These are phyloP conservation scores for Silene vulgaris DNA, from an alignment of 179 eudicot species.

Conservation along the genomic window DNA sequence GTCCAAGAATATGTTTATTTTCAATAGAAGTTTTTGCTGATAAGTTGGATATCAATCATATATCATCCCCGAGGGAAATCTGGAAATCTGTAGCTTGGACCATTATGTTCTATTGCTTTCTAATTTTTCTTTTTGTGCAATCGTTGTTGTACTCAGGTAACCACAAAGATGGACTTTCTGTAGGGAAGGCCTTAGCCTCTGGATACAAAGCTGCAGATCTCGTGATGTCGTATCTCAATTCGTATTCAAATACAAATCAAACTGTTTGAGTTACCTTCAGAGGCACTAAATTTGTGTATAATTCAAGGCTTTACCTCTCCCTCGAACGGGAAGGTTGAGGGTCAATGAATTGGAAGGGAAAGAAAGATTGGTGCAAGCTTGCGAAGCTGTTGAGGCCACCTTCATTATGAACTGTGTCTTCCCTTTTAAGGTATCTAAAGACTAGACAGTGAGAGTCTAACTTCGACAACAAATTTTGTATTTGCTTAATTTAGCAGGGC, in stretches of 20 bases:
- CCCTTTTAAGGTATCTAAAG: not conserved
- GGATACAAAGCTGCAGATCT: conserved; percentile 87
- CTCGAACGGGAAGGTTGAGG: not conserved
- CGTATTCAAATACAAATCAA: conserved; percentile 28
- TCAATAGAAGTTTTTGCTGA: no score
- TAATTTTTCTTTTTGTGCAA: not conserved
- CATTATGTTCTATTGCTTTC: not conserved
- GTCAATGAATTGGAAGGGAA: not conserved
- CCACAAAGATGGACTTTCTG: conserved; percentile 91
- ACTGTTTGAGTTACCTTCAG: not conserved
- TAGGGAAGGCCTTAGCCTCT: conserved; percentile 80
- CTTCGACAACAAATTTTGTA: not conserved
- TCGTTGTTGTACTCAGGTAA: conserved; percentile 43
- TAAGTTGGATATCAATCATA: no score
- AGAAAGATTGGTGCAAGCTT: not conserved
- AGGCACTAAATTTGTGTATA: not conserved
- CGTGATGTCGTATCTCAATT: conserved; percentile 62
- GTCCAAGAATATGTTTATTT: no score
- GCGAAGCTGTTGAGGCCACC: not conserved
- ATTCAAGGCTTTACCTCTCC: not conserved
- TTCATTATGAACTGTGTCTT: not conserved
- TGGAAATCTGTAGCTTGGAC: no score
- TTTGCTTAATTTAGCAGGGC: not conserved
- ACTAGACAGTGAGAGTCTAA: not conserved
- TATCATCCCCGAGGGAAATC: no score